Evolutionary conservation across 176 grass and related monocot species (phyloP).

Genomic region (Lolium multiflorum): DNA sequence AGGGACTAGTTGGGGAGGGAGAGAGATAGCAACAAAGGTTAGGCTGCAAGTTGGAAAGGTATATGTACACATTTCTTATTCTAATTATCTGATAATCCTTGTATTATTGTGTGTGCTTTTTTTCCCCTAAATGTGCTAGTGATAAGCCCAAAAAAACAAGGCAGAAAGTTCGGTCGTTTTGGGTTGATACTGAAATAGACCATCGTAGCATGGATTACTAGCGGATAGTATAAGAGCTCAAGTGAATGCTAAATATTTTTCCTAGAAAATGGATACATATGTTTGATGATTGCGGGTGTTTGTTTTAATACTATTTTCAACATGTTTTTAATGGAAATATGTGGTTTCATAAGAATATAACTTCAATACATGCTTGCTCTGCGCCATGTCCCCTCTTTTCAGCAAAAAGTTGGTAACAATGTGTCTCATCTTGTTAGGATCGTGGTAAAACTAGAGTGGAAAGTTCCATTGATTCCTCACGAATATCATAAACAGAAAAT

Average conservation of each 20-base stretch:
- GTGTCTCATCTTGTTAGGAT: too few species aligned
- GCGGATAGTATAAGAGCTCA: not conserved
- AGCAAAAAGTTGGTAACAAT: too few species aligned
- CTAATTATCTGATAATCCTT: not conserved
- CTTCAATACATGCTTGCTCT: too few species aligned
- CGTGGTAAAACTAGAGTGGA: too few species aligned
- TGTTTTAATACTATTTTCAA: not conserved
- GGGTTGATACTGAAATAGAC: not conserved
- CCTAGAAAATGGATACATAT: not conserved
- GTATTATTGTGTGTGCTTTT: not conserved
- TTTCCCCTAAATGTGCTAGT: not conserved
- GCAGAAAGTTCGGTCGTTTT: too few species aligned
- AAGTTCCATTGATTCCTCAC: too few species aligned
- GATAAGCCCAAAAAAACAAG: not conserved
- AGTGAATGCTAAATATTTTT: not conserved
- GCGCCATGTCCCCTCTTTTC: too few species aligned
- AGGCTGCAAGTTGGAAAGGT: constrained; percentile 11
- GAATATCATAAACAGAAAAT: too few species aligned
- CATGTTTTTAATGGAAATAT: too few species aligned
- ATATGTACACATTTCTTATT: not conserved
- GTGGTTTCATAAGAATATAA: too few species aligned
- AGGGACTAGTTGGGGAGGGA: constrained; percentile 13
- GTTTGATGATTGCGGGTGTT: too few species aligned
- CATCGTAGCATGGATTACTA: too few species aligned
- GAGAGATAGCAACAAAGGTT: constrained; percentile 6